Base-by-base conservation (phyloP, 164 flowering plant genomes). In the Warburgia ugandensis region DNA sequence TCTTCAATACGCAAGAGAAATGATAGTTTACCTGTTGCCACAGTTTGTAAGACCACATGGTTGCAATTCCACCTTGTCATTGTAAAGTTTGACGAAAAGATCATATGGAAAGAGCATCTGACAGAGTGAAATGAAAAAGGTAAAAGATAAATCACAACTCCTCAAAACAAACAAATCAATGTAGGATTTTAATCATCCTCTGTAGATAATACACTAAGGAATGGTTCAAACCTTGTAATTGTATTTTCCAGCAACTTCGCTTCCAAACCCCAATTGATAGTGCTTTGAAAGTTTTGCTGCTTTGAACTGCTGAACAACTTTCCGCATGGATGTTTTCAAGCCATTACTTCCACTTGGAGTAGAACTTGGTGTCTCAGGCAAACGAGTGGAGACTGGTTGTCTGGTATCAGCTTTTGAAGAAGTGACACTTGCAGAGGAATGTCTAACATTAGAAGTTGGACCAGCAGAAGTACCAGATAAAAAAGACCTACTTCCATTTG, bases 31-130 rank as follows among this genome's bases (percentile, higher is more conserved):
- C 97, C 97, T 91, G 72, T 91, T 91, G 29, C 96, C 96, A 71
- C 96, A 83, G 66, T 87, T 91, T 35, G 65, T 49, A 28, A 87
- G 92, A 37, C 97, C 97, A 67, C 67, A 73, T 14, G 97, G 97
- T 5, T 39, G 77, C 45, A 91, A 49, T 48, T 84, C 95, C 56
- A 75, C 72, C 62, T 79, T 79, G 51, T 84, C 80, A 78, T 55
- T 60, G 59, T 85, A 84, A 44, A 87, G 86, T 66, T 81, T 83
- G 40, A 76, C 70, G 58, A 91, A 91, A 11, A 60, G 28, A 14
- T 91, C 90, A 61, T 87, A 91, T 12, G 81, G 53, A 63, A 81
- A 84, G 12, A 79, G 68, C 7, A 73, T 85, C 96, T 87, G 81
- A 30, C 60, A 56, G 57, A 71, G 36, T 23, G 1, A 29, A 36